Conservation (phyloP, 2,329 filamentous ascomycete species). For the Elsinoe ampelina region DNA sequence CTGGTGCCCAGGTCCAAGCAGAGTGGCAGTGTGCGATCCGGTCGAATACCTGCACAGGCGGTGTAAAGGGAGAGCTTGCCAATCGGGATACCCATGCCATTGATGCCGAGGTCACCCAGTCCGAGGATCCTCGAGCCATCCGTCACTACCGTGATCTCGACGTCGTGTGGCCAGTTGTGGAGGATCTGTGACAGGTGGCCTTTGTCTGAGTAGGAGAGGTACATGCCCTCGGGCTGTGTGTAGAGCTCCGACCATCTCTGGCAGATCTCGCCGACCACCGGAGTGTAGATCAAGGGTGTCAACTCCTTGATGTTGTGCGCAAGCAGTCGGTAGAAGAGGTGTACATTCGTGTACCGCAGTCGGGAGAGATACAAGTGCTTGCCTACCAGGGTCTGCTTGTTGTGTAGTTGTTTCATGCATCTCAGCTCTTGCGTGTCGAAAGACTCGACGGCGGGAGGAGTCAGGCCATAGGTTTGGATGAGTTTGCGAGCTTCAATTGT, state of each 20-base stretch:
- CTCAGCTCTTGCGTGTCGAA: slow-evolving; percentile 41
- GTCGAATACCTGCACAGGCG: slow-evolving; percentile 87
- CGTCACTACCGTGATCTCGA: slow-evolving; percentile 93
- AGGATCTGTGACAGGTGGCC: slow-evolving; percentile 84
- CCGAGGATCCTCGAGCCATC: slow-evolving; percentile 90
- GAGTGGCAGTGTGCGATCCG: slow-evolving; percentile 55
- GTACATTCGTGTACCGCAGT: slow-evolving; percentile 64
- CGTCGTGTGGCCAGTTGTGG: slow-evolving; percentile 85
- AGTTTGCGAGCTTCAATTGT: slow-evolving; percentile 41
- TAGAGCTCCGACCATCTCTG: slow-evolving; percentile 93
- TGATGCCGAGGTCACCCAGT: slow-evolving; percentile 88
- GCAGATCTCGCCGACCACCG: slow-evolving; percentile 91
- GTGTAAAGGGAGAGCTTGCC: slow-evolving; percentile 95
- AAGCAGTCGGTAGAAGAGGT: slow-evolving; percentile 75
- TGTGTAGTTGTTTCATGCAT: slow-evolving; percentile 64
- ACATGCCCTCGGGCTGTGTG: slow-evolving; percentile 87
- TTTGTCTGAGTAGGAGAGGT: slow-evolving; percentile 90
- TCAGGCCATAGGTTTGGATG: slow-evolving; percentile 44
- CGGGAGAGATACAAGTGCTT: slow-evolving; percentile 75
- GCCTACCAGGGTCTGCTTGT: slow-evolving; percentile 62
- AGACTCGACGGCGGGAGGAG: slow-evolving; percentile 42
- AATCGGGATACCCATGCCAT: slow-evolving; percentile 96
- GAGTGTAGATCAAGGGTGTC: slow-evolving; percentile 79
- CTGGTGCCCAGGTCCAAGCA: slow-evolving; percentile 55
- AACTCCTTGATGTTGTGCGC: slow-evolving; percentile 67